Evolutionary conservation across 148 eudicot genomes (phyloP), one percentile per base, ranked within the genome.

Genomic region (Spergularia marina): DNA sequence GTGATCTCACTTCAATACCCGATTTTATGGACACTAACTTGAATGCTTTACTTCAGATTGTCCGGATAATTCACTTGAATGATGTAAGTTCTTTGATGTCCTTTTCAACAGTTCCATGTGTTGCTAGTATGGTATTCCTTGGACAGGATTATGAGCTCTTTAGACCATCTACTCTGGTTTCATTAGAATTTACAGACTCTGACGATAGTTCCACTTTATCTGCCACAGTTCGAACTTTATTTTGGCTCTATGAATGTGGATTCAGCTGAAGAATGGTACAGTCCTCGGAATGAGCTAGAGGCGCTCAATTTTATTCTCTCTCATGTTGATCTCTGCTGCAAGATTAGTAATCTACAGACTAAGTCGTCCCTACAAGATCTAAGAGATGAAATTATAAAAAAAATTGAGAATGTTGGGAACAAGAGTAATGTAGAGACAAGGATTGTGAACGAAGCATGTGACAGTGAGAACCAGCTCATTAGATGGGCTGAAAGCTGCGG

Each of bases 261-360:
- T 83, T 57, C 76, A 78, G 58, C 68, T 30, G 73, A 72, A 53
- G 80, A 77, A 61, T 77, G 79, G 70, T 76, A 61, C 79, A 88
- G 92, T 85, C 86, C 87, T 51, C 84, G 92, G 78, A 92, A 92
- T 78, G 99, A 95, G 79, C 76, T 92, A 74, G 94, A 92, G 82
- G 89, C 97, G 71, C 84, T 95, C 68, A 86, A 90, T 78, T 79
- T 65, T 71, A 65, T 90, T 68, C 75, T 92, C 67, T 81, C 83
- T 66, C 81, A 65, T 62, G 78, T 90, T 74, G 85, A 88, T 87
- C 81, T 49, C 65, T 57, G 64, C 73, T 55, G 53, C 44, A 75
- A 80, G 70, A 83, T 74, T 65, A 68, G 60, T 74, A 68, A 34
- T 60, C 77, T 34, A 40, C 20, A 47, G 23, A 59, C 62, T 10